phyloP scores from a whole-genome alignment of 2,329 filamentous ascomycete genomes.

The Juglanconis oblonga region DNA sequence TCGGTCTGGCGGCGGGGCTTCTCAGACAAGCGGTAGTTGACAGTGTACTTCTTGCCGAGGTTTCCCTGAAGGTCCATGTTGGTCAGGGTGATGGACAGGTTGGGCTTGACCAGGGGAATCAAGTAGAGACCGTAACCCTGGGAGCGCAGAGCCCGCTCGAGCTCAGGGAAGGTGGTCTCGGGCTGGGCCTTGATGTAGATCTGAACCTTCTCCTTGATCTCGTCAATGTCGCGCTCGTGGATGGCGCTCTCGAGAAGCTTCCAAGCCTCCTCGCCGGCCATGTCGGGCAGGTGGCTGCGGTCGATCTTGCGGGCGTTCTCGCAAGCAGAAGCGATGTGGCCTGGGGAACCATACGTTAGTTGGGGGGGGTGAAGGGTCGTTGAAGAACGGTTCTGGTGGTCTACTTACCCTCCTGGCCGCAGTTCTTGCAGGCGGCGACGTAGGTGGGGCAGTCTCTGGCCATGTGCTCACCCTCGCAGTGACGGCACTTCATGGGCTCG shows the following conservation, averaged over 20 bases:
- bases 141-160: slow-evolving; percentile 59
- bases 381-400: background rate
- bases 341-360: slow-evolving; percentile 32
- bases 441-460: slow-evolving; percentile 48
- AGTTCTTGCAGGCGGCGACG: slow-evolving; percentile 60
- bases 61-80: slow-evolving; percentile 73
- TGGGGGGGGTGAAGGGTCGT: background rate
- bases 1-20: slow-evolving; percentile 59
- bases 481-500: slow-evolving; percentile 27
- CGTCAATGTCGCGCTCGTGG: slow-evolving; percentile 55
- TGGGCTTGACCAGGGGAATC: slow-evolving; percentile 58
- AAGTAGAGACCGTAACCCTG: slow-evolving; percentile 55
- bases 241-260: slow-evolving; percentile 50
- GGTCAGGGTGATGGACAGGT: slow-evolving; percentile 54
- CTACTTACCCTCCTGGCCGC: slow-evolving; percentile 54
- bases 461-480: slow-evolving; percentile 52
- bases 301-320: slow-evolving; percentile 58
- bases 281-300: slow-evolving; percentile 45
- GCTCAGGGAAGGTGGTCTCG: slow-evolving; percentile 53
- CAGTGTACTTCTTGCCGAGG: slow-evolving; percentile 60
- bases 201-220: slow-evolving; percentile 57
- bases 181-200: slow-evolving; percentile 62
- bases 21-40: slow-evolving; percentile 59
- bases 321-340: slow-evolving; percentile 56
- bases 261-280: slow-evolving; percentile 57